These are phyloP conservation scores for Rhizopus sp. DNA, from an alignment of 371 early-diverging fungal species.

Conservation along the genomic window DNA sequence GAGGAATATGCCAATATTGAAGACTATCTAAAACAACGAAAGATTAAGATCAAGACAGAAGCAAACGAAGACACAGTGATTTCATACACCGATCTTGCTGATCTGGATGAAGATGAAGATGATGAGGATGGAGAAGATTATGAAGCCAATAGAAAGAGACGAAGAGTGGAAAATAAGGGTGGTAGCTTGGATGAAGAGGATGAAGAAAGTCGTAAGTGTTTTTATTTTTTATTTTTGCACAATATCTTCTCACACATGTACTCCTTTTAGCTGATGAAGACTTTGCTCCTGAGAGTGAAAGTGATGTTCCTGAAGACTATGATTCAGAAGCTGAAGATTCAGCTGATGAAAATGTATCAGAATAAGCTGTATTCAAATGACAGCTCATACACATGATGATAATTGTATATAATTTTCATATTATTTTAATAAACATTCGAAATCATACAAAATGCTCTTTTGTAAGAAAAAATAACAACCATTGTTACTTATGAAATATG, in stretches of 20 bases:
- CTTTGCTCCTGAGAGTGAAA: conserved; percentile 81
- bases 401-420: neutral
- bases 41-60: conserved; percentile 83
- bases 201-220: conserved; percentile 62
- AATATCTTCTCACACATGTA: no score
- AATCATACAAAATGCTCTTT: no score
- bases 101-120: conserved; percentile 59
- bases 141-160: conserved; percentile 49
- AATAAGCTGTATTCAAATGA: conserved; percentile 4
- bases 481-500: no score
- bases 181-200: conserved; percentile 57
- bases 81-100: conserved; percentile 63
- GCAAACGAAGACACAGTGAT: conserved; percentile 63
- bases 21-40: conserved; percentile 78
- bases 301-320: conserved; percentile 91
- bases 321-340: conserved; percentile 71
- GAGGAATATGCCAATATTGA: conserved; percentile 89
- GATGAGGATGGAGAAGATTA: conserved; percentile 30
- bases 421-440: no score
- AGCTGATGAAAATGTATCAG: conserved; percentile 43
- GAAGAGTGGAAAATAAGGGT: conserved; percentile 44
- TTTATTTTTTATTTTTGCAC: neutral
- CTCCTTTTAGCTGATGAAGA: conserved; percentile 77
- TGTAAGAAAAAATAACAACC: no score
- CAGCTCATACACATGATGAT: neutral